phyloP scores from a whole-genome alignment of 169 alveolate genomes.

The Eimeria praecox region DNA sequence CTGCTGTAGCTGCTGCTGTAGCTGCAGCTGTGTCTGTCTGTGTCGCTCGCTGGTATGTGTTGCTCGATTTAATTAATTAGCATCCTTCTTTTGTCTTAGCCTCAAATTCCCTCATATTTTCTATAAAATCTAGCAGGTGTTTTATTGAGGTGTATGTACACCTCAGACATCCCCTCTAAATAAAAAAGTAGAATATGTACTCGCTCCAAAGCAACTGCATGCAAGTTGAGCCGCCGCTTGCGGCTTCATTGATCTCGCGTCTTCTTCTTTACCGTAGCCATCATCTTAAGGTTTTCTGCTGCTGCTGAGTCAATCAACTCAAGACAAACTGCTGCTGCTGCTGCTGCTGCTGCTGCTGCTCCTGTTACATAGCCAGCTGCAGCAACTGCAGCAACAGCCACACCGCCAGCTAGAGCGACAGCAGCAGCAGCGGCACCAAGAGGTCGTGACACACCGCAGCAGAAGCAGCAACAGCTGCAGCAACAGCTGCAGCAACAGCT shows the following conservation, averaged over 20 bases:
- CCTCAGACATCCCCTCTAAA: too few relatives aligned
- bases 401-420: not conserved
- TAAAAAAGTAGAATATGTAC: not conserved
- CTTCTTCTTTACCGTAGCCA: too few relatives aligned
- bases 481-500: conserved; percentile 3
- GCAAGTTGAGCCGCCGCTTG: not conserved
- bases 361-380: not conserved
- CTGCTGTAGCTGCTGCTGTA: too few relatives aligned
- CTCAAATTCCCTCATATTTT: not conserved
- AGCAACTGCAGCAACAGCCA: not conserved
- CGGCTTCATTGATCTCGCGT: not conserved
- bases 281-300: too few relatives aligned
- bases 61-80: too few relatives aligned
- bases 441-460: not conserved
- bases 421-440: conserved; percentile 14
- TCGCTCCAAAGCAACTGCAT: not conserved
- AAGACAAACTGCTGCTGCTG: not conserved
- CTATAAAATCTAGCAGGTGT: not conserved
- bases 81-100: too few relatives aligned
- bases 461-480: conserved; percentile 1
- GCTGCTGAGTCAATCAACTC: too few relatives aligned
- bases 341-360: conserved; percentile 45
- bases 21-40: too few relatives aligned
- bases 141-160: not conserved
- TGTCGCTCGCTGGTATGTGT: too few relatives aligned